These are phyloP conservation scores for Smallanthus sonchifolius DNA, from an alignment of 129 eudicot species.

Conservation along the genomic window DNA sequence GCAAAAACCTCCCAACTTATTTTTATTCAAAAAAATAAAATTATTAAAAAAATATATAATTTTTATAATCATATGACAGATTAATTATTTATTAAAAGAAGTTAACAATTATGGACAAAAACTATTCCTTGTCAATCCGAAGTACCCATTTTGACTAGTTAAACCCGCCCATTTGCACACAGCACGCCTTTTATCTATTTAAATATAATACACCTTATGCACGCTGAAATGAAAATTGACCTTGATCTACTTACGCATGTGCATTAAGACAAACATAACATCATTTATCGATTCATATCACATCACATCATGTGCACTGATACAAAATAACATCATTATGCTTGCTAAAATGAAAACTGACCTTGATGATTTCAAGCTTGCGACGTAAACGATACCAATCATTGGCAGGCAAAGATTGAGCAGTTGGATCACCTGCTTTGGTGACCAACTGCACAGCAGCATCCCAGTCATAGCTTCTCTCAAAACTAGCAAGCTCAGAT, in stretches of 20 bases:
- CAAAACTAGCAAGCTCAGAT: slow-evolving; percentile 59
- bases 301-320: not conserved
- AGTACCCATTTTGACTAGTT: not conserved
- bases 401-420: slow-evolving; percentile 71
- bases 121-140: not conserved
- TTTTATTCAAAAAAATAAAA: not conserved
- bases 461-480: slow-evolving; percentile 73
- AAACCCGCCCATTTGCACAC: slow-evolving; percentile 1
- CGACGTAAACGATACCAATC: slow-evolving; percentile 96
- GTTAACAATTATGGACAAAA: not conserved
- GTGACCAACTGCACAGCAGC: slow-evolving; percentile 76
- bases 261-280: not conserved
- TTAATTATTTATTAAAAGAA: not conserved
- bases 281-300: not conserved
- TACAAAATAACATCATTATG: not conserved
- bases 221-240: not conserved
- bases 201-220: not conserved
- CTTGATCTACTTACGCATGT: not conserved
- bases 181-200: not conserved
- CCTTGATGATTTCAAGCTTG: slow-evolving; percentile 86
- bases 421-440: slow-evolving; percentile 78
- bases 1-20: not conserved
- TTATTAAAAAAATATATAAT: not conserved
- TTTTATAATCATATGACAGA: not conserved
- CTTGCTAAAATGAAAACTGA: slow-evolving; percentile 16